Evolutionary conservation across 2,329 filamentous ascomycete species (phyloP).

Genomic region (Trichophyton equinum): DNA sequence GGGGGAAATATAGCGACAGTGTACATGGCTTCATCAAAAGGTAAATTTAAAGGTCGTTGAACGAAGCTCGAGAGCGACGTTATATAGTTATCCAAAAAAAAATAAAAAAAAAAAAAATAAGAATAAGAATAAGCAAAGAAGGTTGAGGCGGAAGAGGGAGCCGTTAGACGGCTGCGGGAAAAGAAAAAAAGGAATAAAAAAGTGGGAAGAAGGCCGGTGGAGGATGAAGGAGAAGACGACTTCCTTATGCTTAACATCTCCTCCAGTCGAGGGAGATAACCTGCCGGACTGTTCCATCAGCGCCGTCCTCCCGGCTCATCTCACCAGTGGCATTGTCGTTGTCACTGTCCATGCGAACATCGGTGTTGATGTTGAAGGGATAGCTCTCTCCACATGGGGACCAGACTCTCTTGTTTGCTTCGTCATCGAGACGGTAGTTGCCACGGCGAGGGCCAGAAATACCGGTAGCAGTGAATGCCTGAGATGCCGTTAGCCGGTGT

Average conservation of each 20-base stretch:
- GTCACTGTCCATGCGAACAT: neutral
- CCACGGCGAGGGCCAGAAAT: neutral
- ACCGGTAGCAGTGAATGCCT: neutral
- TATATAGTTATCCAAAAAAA: neutral
- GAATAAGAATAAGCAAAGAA: neutral
- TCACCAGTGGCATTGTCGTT: neutral
- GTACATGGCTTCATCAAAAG: neutral
- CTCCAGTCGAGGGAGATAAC: constrained; percentile 1
- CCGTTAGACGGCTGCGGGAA: neutral
- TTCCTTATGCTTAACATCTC: neutral
- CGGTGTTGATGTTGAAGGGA: constrained; percentile 4
- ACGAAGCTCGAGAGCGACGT: neutral
- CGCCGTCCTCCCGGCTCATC: constrained; percentile 2
- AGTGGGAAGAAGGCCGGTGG: neutral
- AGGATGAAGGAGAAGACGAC: neutral
- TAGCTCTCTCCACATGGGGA: neutral
- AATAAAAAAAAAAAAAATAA: too few species aligned
- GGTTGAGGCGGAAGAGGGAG: neutral
- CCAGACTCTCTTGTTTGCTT: neutral
- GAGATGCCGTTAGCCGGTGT: neutral
- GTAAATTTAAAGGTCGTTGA: neutral
- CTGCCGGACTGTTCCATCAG: neutral
- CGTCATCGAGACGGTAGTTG: neutral
- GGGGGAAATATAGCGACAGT: neutral
- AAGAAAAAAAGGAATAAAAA: neutral